phyloP scores from a whole-genome alignment of 768 basidiomycete species.

The Mycena alexandri region DNA sequence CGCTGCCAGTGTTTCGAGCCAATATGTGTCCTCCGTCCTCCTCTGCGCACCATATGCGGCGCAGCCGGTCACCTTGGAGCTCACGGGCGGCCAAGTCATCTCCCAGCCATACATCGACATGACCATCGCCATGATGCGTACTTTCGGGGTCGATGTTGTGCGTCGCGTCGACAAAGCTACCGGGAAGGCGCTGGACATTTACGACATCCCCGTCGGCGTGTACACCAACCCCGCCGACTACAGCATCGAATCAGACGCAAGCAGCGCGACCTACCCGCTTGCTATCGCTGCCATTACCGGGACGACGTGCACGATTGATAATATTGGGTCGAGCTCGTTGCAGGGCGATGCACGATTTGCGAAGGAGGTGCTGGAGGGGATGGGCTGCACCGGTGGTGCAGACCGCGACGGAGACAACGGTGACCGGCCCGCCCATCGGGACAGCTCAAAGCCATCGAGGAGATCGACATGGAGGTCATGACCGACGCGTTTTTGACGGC shows the following conservation, averaged over 20 bases:
- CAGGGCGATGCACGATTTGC: conserved; percentile 99
- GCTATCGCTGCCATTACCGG: conserved; percentile 98
- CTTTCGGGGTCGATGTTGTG: conserved; percentile 85
- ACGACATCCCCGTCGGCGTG: conserved; percentile 84
- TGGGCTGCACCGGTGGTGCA: conserved; percentile 96
- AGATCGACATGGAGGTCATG: conserved; percentile 99
- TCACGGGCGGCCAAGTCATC: conserved; percentile 95
- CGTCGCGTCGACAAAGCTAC: conserved; percentile 71
- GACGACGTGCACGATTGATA: conserved; percentile 92
- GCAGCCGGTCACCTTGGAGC: conserved; percentile 87
- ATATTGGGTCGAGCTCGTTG: conserved; percentile 90
- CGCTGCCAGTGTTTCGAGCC: conserved; percentile 94
- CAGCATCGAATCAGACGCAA: conserved; percentile 95
- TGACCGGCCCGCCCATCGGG: conserved; percentile 90
- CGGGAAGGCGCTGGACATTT: conserved; percentile 79
- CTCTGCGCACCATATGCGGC: conserved; percentile 95
- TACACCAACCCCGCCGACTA: conserved; percentile 87
- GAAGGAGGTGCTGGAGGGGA: conserved; percentile 90
- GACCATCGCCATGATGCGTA: conserved; percentile 98
- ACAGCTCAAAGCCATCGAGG: conserved; percentile 83
- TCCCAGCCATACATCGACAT: conserved; percentile 99
- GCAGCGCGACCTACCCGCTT: conserved; percentile 95
- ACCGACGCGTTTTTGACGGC: conserved; percentile 99
- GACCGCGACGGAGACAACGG: conserved; percentile 90
- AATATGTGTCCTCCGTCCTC: conserved; percentile 98